A percentile compares a stretch with the other conserved stretches of the same genome.
Evolutionary conservation across 2,329 filamentous ascomycete species (phyloP).

Genomic region (Talaromyces sp.): DNA sequence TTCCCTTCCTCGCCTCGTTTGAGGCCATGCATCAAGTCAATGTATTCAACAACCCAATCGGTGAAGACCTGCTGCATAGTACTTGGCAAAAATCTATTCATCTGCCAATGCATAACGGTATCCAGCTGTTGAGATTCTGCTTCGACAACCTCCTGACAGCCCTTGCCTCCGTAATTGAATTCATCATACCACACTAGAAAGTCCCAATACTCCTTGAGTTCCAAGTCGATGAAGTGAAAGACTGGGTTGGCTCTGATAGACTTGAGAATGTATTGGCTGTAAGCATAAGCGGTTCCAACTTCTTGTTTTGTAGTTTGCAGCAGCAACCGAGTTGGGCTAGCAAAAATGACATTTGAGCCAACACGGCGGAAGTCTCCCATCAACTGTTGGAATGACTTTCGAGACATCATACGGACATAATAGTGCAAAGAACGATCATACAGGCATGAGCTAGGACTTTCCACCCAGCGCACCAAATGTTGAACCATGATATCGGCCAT

Average conservation of each 20-base stretch:
- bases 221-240: conserved; percentile 94
- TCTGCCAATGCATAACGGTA: conserved; percentile 97
- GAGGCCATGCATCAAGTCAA: conserved; percentile 84
- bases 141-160: conserved; percentile 74
- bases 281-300: conserved; percentile 93
- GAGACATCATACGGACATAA: conserved; percentile 98
- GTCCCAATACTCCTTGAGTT: conserved; percentile 99
- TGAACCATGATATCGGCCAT: conserved; percentile 99
- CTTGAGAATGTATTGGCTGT: conserved; percentile 96
- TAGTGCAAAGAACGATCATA: conserved; percentile 93
- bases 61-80: conserved; percentile 81
- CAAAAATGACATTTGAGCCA: conserved; percentile 93
- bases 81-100: conserved; percentile 79
- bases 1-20: conserved; percentile 64
- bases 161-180: conserved; percentile 97
- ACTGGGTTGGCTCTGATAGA: conserved; percentile 93
- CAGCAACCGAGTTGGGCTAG: conserved; percentile 80
- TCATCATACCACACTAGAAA: conserved; percentile 99
- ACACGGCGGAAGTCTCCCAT: conserved; percentile 96
- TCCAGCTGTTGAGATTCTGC: conserved; percentile 76
- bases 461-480: conserved; percentile 95
- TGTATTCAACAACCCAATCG: conserved; percentile 91
- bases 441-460: conserved; percentile 86
- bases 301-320: conserved; percentile 95
- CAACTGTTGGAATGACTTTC: conserved; percentile 92